These are phyloP conservation scores for Clavispora santaluciae DNA, from an alignment of 805 yeast genomes.

Conservation along the genomic window DNA sequence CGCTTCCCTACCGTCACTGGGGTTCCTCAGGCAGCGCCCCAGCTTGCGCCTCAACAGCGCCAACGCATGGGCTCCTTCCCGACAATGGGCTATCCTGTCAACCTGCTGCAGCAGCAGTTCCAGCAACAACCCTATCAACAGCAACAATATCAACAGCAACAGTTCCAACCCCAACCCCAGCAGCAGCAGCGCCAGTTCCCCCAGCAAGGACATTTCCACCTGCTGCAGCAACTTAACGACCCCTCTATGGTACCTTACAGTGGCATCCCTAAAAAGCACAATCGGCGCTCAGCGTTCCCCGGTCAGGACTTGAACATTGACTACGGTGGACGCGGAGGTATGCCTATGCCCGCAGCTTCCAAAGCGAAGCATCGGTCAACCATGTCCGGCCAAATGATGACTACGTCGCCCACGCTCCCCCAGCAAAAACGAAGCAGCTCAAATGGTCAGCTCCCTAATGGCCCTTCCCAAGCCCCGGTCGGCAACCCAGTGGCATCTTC, in stretches of 20 bases:
- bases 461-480: slow-evolving; percentile 6
- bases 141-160: neutral
- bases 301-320: slow-evolving; percentile 31
- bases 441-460: slow-evolving; percentile 12
- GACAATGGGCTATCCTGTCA: neutral
- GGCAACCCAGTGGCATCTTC: neutral
- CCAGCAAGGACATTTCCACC: no score
- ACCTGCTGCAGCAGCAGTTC: slow-evolving; percentile 11
- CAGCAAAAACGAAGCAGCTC: slow-evolving; percentile 12
- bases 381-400: neutral
- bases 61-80: slow-evolving; percentile 4
- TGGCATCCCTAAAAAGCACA: slow-evolving; percentile 23
- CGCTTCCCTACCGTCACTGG: slow-evolving; percentile 9
- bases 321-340: slow-evolving; percentile 45
- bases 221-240: neutral
- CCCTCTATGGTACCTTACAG: slow-evolving; percentile 2
- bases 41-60: slow-evolving; percentile 12
- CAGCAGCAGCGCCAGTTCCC: slow-evolving; percentile 18
- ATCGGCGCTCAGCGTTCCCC: slow-evolving; percentile 34
- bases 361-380: slow-evolving; percentile 12
- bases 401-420: slow-evolving; percentile 4
- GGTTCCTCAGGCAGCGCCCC: slow-evolving; percentile 1
- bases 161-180: neutral
- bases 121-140: slow-evolving; percentile 8
- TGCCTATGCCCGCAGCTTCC: slow-evolving; percentile 33